Percentiles rank a stretch among this genome's conserved stretches.
Evolutionary conservation across 768 basidiomycete genomes (phyloP).

Genomic region (Lactarius pseudohatsudake): DNA sequence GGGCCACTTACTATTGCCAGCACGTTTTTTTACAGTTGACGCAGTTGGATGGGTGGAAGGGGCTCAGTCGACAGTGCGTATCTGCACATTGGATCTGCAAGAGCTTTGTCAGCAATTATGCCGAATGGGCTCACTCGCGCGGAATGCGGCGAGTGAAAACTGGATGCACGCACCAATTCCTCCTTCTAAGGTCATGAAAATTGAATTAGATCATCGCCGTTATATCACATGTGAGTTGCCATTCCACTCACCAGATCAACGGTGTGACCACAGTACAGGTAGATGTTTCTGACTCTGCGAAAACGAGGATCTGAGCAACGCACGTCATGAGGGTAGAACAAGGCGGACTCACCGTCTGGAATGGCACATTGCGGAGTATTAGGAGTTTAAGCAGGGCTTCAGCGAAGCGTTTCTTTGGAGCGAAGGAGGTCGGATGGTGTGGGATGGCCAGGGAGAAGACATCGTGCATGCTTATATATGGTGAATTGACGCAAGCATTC

Average conservation of each 20-base stretch:
- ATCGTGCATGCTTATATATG: slow-evolving; percentile 24
- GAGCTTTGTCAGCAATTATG: not conserved
- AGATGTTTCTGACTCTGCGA: slow-evolving; percentile 23
- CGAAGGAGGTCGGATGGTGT: slow-evolving; percentile 7
- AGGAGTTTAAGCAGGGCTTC: slow-evolving; percentile 3
- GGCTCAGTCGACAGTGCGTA: slow-evolving; percentile 23
- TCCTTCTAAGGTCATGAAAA: slow-evolving; percentile 17
- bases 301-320: not conserved
- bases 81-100: slow-evolving; percentile 25
- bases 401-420: slow-evolving; percentile 7
- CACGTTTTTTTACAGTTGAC: slow-evolving; percentile 26
- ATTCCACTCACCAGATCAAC: slow-evolving; percentile 21
- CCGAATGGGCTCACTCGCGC: not conserved
- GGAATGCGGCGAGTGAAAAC: not conserved
- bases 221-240: slow-evolving; percentile 4
- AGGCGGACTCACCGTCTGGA: slow-evolving; percentile 22
- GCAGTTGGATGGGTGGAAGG: slow-evolving; percentile 23
- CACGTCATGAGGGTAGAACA: no score
- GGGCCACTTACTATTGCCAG: slow-evolving; percentile 23
- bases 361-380: slow-evolving; percentile 24
- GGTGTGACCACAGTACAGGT: slow-evolving; percentile 22
- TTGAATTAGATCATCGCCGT: slow-evolving; percentile 1
- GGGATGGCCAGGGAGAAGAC: slow-evolving; percentile 12
- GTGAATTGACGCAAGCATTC: slow-evolving; percentile 10
- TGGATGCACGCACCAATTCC: slow-evolving; percentile 22